Evolutionary conservation across 2,329 filamentous ascomycete genomes (phyloP).

Genomic region (Colletotrichum cuscutae): DNA sequence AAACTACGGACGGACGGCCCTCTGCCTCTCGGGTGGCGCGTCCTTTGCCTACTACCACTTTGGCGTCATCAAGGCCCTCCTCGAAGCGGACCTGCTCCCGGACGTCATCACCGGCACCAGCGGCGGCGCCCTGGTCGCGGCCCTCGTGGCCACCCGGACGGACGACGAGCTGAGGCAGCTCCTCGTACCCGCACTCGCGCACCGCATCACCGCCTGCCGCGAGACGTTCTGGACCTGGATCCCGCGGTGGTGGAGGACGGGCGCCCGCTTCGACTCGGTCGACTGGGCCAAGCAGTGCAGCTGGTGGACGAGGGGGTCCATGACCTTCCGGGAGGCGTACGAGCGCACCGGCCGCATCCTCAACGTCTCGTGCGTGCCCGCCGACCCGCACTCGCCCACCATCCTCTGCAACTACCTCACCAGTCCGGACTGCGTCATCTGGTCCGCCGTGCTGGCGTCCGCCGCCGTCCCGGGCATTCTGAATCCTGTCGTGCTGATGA

Average conservation of each 20-base stretch:
- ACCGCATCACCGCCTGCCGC: constrained; percentile 85
- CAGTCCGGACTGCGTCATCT: constrained; percentile 95
- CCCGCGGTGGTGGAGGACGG: constrained; percentile 88
- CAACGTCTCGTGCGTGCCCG: constrained; percentile 95
- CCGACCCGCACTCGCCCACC: constrained; percentile 90
- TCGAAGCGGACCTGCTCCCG: constrained; percentile 87
- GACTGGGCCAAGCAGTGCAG: constrained; percentile 87
- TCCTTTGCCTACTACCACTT: constrained; percentile 98
- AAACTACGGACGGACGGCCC: constrained; percentile 91
- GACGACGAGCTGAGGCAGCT: constrained; percentile 89
- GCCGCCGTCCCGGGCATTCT: constrained; percentile 96
- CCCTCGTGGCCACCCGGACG: constrained; percentile 86
- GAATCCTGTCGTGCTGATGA: constrained; percentile 93
- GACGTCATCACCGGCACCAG: constrained; percentile 97
- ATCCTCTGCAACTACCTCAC: constrained; percentile 97
- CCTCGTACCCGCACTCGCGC: constrained; percentile 86
- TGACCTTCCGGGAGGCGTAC: constrained; percentile 96
- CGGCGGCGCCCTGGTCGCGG: constrained; percentile 90
- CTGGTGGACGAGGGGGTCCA: constrained; percentile 92
- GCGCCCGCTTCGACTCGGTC: constrained; percentile 91
- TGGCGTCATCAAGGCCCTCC: constrained; percentile 87
- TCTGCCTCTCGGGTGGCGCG: constrained; percentile 93
- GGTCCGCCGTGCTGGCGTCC: constrained; percentile 94
- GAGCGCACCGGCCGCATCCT: constrained; percentile 92
- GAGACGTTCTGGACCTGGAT: constrained; percentile 83